phyloP scores from a whole-genome alignment of 805 yeast species.

The Saccharomycopsis malanga region DNA sequence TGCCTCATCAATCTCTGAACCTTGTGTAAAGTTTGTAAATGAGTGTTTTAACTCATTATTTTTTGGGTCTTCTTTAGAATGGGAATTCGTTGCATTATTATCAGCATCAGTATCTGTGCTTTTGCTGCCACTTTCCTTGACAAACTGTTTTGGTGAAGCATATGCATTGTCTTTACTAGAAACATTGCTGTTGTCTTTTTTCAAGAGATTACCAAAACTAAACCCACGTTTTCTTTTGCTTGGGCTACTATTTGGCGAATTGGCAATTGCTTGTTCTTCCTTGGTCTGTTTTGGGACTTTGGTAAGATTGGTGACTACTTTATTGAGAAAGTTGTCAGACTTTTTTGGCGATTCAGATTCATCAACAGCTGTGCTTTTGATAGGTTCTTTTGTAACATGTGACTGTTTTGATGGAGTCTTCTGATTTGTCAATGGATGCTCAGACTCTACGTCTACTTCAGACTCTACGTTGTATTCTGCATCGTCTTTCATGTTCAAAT shows the following conservation, averaged over 20 bases:
- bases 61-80: neutral
- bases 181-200: neutral
- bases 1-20: slow-evolving; percentile 8
- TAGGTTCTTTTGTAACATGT: neutral
- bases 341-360: neutral
- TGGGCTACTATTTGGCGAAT: neutral
- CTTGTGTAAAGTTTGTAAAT: slow-evolving; percentile 17
- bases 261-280: neutral
- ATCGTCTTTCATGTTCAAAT: slow-evolving; percentile 3
- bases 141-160: neutral
- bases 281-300: neutral
- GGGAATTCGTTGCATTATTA: neutral
- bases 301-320: slow-evolving; percentile 8
- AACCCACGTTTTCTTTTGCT: slow-evolving; percentile 11
- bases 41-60: slow-evolving; percentile 7
- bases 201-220: slow-evolving; percentile 5
- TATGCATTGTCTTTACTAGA: neutral
- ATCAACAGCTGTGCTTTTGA: neutral
- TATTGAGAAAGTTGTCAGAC: slow-evolving; percentile 4
- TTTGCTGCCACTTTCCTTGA: neutral
- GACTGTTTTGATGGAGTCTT: neutral
- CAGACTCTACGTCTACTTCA: neutral
- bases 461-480: slow-evolving; percentile 6
- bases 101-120: neutral
- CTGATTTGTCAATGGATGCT: neutral